Evolutionary conservation across 1,284 basidiomycete species (phyloP).

Genomic region (Gomphus bonarii): DNA sequence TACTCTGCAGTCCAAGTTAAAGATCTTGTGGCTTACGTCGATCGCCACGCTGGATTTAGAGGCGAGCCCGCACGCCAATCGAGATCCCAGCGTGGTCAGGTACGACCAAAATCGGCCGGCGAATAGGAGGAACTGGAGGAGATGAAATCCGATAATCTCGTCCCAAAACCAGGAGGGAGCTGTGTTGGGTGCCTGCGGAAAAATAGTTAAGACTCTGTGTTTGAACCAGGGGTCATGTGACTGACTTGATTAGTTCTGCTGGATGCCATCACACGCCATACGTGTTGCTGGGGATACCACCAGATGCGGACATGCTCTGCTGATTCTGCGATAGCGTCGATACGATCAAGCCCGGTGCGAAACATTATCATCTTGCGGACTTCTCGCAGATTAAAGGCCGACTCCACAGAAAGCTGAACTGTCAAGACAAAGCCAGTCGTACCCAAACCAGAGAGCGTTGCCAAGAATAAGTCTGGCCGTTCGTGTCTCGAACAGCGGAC

Average conservation of each 20-base stretch:
- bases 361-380: slow-evolving; percentile 58
- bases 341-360: slow-evolving; percentile 45
- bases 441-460: slow-evolving; percentile 92
- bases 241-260: slow-evolving; percentile 72
- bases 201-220: slow-evolving; percentile 12
- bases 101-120: slow-evolving; percentile 46
- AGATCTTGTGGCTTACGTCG: slow-evolving; percentile 69
- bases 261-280: slow-evolving; percentile 64
- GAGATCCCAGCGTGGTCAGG: slow-evolving; percentile 45
- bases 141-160: slow-evolving; percentile 59
- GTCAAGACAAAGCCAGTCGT: slow-evolving; percentile 82
- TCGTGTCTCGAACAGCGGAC: slow-evolving; percentile 60
- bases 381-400: slow-evolving; percentile 79
- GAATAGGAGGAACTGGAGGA: slow-evolving; percentile 75
- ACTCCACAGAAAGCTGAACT: slow-evolving; percentile 73
- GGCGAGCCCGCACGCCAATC: slow-evolving; percentile 54
- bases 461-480: slow-evolving; percentile 74
- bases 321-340: slow-evolving; percentile 48
- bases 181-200: slow-evolving; percentile 36
- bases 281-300: slow-evolving; percentile 86
- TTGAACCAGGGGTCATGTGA: slow-evolving; percentile 12
- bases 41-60: slow-evolving; percentile 38
- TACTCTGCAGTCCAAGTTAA: slow-evolving; percentile 78
- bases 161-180: slow-evolving; percentile 59
- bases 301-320: slow-evolving; percentile 88